Evolutionary conservation across 73 alveolate species (phyloP), one percentile per base, ranked within the genome.

Genomic region (Symbiodinium natans): DNA sequence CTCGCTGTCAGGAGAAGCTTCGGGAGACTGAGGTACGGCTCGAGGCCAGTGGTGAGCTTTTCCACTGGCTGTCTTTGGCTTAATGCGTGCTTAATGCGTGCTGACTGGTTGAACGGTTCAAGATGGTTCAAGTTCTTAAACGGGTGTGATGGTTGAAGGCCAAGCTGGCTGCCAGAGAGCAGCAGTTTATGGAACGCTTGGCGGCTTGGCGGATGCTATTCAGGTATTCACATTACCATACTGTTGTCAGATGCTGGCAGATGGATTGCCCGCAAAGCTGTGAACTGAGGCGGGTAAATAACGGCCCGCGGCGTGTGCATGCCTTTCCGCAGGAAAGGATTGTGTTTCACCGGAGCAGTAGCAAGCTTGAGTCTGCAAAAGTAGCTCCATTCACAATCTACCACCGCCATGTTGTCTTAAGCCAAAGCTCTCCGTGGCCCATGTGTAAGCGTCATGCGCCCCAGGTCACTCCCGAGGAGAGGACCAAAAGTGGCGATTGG

Each of bases 161-260:
- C 34, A 90, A 90, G 52, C 39, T 90, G 88, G 97, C 97, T 6
- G 88, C 75, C 38, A 68, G 97, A 82, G 97, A 90, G 87, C 97
- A 90, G 97, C 97, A 71, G 87, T 90, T 90, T 54, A 90, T 90
- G 97, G 97, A 90, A 42, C 97, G 97, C 88, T 31, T 90, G 75
- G 97, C 77, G 23, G 48, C 97, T 29, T 31, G 80, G 80, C 75
- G 1, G 48, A 29, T 41, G 27, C 10, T 41, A 31, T 13, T 46
- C 59, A 46, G 59, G 21, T 59, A n/a, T 59, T 8, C 33, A 3
- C 5, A 21, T 4, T 4, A 59, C 9, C 34, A n/a, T 25, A 4
- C 41, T n/a, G 42, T 33, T 8, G 23, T 8, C 63, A 48, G 63
- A 10, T 10, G 63, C 23, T 10, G 17, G 8, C 84, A n/a, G n/a